Percentiles rank a stretch among this genome's conserved stretches.
Conservation (phyloP, 148 eudicot species). For the Tetragonia tetragonoides region DNA sequence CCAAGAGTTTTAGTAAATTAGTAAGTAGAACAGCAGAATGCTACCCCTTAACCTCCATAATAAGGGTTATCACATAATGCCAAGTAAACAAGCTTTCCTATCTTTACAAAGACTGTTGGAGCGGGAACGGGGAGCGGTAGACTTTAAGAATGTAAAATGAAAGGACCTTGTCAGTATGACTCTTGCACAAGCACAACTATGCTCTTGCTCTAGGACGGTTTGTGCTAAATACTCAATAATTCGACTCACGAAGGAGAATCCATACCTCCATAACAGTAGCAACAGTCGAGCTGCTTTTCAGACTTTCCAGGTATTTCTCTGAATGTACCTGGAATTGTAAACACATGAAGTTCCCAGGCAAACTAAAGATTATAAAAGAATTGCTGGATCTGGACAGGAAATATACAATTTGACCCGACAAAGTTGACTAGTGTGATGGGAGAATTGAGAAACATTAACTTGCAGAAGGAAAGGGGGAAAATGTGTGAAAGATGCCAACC, state of each 20-base stretch:
- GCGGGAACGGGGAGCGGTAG: background rate
- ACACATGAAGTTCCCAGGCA: constrained; percentile 17
- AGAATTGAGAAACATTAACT: background rate
- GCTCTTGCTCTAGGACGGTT: background rate
- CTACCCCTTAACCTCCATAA: background rate
- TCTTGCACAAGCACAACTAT: background rate
- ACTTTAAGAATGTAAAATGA: too few relatives aligned
- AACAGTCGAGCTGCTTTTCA: constrained; percentile 65
- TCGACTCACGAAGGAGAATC: background rate
- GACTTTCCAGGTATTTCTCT: constrained; percentile 69
- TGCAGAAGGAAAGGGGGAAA: background rate
- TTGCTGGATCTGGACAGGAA: background rate
- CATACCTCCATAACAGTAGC: constrained; percentile 72
- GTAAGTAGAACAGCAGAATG: background rate
- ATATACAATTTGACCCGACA: background rate
- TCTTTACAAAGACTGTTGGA: background rate
- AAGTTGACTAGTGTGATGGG: background rate
- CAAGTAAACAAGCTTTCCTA: background rate
- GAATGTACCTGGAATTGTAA: constrained; percentile 64
- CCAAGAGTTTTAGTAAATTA: background rate
- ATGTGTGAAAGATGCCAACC: background rate
- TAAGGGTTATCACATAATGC: background rate
- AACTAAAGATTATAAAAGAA: background rate
- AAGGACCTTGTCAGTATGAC: too few relatives aligned
- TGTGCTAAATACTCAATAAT: background rate